These are phyloP conservation scores for Syzygium aromaticum DNA, from an alignment of 345 rosid species.

Conservation along the genomic window DNA sequence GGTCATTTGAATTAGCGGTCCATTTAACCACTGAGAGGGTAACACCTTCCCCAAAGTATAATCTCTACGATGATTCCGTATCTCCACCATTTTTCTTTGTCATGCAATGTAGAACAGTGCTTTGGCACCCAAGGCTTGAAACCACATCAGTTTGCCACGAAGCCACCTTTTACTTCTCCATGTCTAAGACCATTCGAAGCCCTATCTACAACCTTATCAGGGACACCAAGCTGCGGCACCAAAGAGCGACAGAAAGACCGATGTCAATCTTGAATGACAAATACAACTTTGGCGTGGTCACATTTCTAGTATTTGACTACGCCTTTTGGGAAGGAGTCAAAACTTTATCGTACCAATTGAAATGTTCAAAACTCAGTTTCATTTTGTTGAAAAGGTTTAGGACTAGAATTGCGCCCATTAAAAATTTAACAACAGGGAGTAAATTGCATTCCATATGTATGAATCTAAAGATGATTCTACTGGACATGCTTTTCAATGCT, in stretches of 20 bases:
- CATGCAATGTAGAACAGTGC: too few relatives aligned
- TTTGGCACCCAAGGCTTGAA: too few relatives aligned
- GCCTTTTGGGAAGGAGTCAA: not conserved
- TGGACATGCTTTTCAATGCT: not conserved
- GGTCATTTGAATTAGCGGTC: not conserved
- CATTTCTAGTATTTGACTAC: not conserved
- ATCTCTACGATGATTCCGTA: not conserved
- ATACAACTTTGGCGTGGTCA: too few relatives aligned
- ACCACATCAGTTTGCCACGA: not conserved
- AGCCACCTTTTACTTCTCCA: not conserved
- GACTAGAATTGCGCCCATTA: not conserved
- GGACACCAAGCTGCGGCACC: not conserved
- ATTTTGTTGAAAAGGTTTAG: not conserved
- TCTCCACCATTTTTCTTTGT: not conserved
- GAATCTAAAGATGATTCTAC: not conserved
- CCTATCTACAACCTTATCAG: not conserved
- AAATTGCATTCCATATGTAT: not conserved
- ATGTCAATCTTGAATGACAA: not conserved
- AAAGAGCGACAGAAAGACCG: not conserved
- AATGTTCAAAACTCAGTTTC: not conserved
- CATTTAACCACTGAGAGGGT: too few relatives aligned
- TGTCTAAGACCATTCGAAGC: not conserved
- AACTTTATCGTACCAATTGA: not conserved
- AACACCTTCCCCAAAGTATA: not conserved
- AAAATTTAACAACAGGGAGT: not conserved